Conservation (phyloP, 73 alveolate species). For the Paraurostyla sp. region DNA sequence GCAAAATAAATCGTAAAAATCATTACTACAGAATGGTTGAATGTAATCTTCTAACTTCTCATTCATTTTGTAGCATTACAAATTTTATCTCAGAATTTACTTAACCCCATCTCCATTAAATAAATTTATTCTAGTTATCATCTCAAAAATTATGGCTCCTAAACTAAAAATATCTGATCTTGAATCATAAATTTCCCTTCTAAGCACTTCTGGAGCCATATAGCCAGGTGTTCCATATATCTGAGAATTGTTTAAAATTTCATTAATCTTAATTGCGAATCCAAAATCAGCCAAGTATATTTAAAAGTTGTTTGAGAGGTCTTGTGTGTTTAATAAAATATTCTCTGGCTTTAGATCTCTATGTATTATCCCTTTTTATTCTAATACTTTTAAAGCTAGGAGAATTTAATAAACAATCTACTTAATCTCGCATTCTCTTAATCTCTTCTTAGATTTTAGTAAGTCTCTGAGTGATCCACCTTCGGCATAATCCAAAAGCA, state of each 20-base stretch:
- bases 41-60: too few relatives aligned
- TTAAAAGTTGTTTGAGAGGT: background rate
- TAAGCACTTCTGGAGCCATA: slow-evolving; percentile 98
- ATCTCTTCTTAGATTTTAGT: background rate
- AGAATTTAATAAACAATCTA: background rate
- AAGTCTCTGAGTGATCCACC: slow-evolving; percentile 39
- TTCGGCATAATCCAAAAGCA: background rate
- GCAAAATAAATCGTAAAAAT: too few relatives aligned
- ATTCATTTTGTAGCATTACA: too few relatives aligned
- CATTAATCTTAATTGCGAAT: background rate
- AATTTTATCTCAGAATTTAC: too few relatives aligned
- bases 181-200: slow-evolving; percentile 57
- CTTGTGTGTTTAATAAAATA: background rate
- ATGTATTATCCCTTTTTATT: slow-evolving; percentile 52
- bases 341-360: slow-evolving; percentile 72
- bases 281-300: background rate
- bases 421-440: background rate
- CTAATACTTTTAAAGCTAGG: slow-evolving; percentile 25
- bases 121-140: too few relatives aligned
- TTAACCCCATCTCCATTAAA: too few relatives aligned
- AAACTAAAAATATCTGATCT: slow-evolving; percentile 30
- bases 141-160: too few relatives aligned
- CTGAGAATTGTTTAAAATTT: background rate
- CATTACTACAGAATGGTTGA: too few relatives aligned
- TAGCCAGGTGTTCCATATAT: slow-evolving; percentile 97